Percentiles rank a stretch among this genome's conserved stretches.
Conservation (phyloP, 108 stramenopile genomes). For the Conticribra weissflogii region DNA sequence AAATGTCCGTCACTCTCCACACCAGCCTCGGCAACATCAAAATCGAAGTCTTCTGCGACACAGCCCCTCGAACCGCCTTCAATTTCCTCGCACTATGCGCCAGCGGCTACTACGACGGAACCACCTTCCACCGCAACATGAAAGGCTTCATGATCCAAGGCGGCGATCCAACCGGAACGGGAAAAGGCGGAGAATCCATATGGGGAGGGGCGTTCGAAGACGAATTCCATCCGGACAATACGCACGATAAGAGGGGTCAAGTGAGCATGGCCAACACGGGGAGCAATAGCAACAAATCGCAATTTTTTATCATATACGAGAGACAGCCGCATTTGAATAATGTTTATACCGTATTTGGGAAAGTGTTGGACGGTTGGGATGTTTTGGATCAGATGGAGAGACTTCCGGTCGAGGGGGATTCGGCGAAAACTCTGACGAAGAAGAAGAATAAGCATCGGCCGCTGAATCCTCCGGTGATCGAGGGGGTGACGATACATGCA, state of each 20-base stretch:
- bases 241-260: conserved; percentile 89
- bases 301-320: conserved; percentile 96
- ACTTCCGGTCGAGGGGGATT: conserved; percentile 79
- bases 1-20: conserved; percentile 94
- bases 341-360: conserved; percentile 95
- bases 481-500: conserved; percentile 93
- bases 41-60: conserved; percentile 96
- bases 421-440: conserved; percentile 54
- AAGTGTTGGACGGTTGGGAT: conserved; percentile 94
- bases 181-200: conserved; percentile 92
- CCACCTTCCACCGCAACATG: conserved; percentile 94
- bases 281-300: conserved; percentile 81
- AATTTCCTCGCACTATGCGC: conserved; percentile 93
- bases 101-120: conserved; percentile 90
- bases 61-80: conserved; percentile 88
- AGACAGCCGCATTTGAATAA: conserved; percentile 95
- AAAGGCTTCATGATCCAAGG: conserved; percentile 97
- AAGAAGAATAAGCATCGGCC: conserved; percentile 88
- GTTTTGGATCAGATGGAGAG: conserved; percentile 94
- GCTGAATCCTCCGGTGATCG: conserved; percentile 83
- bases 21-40: conserved; percentile 94
- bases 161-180: conserved; percentile 95
- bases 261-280: conserved; percentile 96
- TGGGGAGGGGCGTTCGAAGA: conserved; percentile 96
- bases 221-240: conserved; percentile 92